Evolutionary conservation across 768 basidiomycete genomes (phyloP), one percentile per base, ranked within the genome.

Genomic region (Russula dissimulans): DNA sequence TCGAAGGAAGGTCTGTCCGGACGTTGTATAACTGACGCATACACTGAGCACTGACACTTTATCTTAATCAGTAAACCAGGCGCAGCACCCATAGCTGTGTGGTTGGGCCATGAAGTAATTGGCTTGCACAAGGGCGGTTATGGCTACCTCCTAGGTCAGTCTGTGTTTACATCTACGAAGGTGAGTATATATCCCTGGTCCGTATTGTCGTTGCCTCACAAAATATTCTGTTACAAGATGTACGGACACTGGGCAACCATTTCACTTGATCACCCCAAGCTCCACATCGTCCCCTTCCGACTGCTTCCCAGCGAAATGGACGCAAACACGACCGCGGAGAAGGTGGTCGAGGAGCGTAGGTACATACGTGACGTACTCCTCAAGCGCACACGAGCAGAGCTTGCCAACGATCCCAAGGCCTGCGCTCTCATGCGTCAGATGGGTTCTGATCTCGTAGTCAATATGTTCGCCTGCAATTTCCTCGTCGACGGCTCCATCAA

Each of bases 381-480:
- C 44, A 38, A 42, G 12, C 26, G 47, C 42, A 39, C 62, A 4
- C 62, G 59, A 41, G 44, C 64, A 44, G 55, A 60, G 38, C 55
- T 65, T 29, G 54, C 65, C 8, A 56, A 53, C 9, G 59, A 66
- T 38, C 59, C 59, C 12, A 45, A 29, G 32, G 65, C 59, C 2
- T 41, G 53, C 11, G 48, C 54, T 4, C 49, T 66, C 5, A 54
- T 66, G 56, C 59, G 60, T 32, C 56, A 55, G 34, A 57, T 66
- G 53, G 63, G 63, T 4, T 61, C 65, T 10, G 78, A 79, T 61
- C 71, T 79, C 57, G 71, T 68, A 53, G 77, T 80, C 69, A 78
- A 78, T 57, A 69, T 73, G 2, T 79, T 79, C 57, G 71, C 73
- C 2, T 73, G 72, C 68, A 78, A 79, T 68, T 78, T 78, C 69